phyloP scores from a whole-genome alignment of 495 filamentous ascomycete species.

The Aspergillus saccharolyticus region DNA sequence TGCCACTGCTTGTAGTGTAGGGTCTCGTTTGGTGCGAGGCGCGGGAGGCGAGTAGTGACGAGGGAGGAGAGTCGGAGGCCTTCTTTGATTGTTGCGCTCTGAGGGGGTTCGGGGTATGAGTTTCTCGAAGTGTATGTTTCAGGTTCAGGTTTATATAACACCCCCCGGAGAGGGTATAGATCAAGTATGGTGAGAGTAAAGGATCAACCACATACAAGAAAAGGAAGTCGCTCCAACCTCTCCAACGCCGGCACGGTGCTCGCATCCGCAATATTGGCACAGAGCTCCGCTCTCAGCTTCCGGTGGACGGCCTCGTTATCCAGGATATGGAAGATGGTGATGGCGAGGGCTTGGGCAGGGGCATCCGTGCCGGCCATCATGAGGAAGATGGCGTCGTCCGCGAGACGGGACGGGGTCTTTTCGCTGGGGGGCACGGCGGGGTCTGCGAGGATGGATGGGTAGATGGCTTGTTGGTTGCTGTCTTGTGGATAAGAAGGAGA shows the following conservation, averaged over 20 bases:
- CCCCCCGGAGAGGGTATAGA: no score
- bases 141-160: no score
- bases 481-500: no score
- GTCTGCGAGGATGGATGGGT: slow-evolving; percentile 14
- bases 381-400: slow-evolving; percentile 35
- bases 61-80: slow-evolving; percentile 47
- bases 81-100: slow-evolving; percentile 52
- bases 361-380: slow-evolving; percentile 34
- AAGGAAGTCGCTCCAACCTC: slow-evolving; percentile 29
- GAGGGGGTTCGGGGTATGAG: no score
- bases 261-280: slow-evolving; percentile 13
- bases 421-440: slow-evolving; percentile 15
- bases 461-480: slow-evolving; percentile 1
- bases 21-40: background rate
- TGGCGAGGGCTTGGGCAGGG: slow-evolving; percentile 17
- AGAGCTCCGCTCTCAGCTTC: slow-evolving; percentile 23
- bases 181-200: background rate
- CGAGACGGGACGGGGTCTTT: slow-evolving; percentile 26
- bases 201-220: slow-evolving; percentile 30
- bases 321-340: slow-evolving; percentile 27
- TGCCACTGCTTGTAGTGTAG: background rate
- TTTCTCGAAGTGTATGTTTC: no score
- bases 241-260: slow-evolving; percentile 6
- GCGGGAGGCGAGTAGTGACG: background rate
- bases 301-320: slow-evolving; percentile 16